Conservation (phyloP, 306 rosid genomes). For the Erythrophleum fordii region DNA sequence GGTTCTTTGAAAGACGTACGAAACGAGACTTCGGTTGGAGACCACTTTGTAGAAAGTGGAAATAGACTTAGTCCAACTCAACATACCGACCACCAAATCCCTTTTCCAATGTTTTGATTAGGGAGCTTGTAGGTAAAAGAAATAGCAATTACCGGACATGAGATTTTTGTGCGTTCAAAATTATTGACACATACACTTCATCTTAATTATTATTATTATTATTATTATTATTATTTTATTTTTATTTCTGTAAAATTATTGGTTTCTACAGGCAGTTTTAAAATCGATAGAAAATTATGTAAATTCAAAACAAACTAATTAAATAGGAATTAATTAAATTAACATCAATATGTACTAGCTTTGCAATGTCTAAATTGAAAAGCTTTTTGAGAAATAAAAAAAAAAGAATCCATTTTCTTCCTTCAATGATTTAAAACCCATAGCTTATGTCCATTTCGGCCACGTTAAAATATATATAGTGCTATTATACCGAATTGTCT, state of each 20-base stretch:
- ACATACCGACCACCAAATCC: conserved; percentile 41
- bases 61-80: conserved; percentile 11
- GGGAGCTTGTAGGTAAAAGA: too few species aligned
- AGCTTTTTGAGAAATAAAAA: neutral
- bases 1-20: neutral
- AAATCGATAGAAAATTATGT: too few species aligned
- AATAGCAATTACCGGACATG: too few species aligned
- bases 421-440: neutral
- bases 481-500: neutral
- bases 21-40: conserved; percentile 16
- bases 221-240: neutral
- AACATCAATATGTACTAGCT: neutral
- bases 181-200: too few species aligned
- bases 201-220: too few species aligned
- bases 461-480: neutral
- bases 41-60: conserved; percentile 39
- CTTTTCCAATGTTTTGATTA: conserved; percentile 10
- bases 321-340: too few species aligned
- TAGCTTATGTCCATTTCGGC: too few species aligned
- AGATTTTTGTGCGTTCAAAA: too few species aligned
- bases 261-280: too few species aligned
- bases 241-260: neutral
- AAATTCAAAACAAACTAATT: too few species aligned
- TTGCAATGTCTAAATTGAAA: neutral
- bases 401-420: neutral